Evolutionary conservation across 768 basidiomycete species (phyloP).

Genomic region (Pisolithus sp.): DNA sequence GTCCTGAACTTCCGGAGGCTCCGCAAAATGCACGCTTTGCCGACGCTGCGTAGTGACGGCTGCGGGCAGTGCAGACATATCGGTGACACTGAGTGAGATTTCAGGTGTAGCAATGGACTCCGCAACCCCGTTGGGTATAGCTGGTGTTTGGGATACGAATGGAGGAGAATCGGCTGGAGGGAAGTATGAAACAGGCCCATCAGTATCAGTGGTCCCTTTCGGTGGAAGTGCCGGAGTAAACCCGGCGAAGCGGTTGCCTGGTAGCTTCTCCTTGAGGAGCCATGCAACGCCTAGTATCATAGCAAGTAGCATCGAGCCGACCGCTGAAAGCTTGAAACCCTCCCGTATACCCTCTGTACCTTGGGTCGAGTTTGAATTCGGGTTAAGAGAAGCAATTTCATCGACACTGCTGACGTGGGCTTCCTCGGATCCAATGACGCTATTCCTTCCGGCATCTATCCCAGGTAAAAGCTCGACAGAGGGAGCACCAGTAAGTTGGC

Average conservation of each 20-base stretch:
- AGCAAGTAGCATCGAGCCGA: slow-evolving; percentile 20
- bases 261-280: slow-evolving; percentile 19
- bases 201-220: background rate
- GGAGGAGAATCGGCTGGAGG: background rate
- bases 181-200: background rate
- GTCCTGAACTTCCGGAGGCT: slow-evolving; percentile 3
- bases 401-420: slow-evolving; percentile 13
- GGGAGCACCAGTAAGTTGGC: slow-evolving; percentile 57
- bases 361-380: slow-evolving; percentile 4
- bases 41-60: background rate
- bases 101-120: background rate
- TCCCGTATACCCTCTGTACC: slow-evolving; percentile 7
- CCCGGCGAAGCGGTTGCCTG: slow-evolving; percentile 6
- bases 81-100: background rate
- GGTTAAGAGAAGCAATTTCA: slow-evolving; percentile 6
- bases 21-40: slow-evolving; percentile 3
- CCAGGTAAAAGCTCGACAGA: slow-evolving; percentile 28
- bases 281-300: slow-evolving; percentile 18
- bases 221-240: background rate
- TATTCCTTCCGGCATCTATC: slow-evolving; percentile 7
- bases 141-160: background rate
- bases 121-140: background rate
- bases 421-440: slow-evolving; percentile 10
- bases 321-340: slow-evolving; percentile 9
- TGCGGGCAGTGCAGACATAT: background rate